phyloP scores from a whole-genome alignment of 1,139 yeast species.

The Zygosaccharomyces pseudobailii region DNA sequence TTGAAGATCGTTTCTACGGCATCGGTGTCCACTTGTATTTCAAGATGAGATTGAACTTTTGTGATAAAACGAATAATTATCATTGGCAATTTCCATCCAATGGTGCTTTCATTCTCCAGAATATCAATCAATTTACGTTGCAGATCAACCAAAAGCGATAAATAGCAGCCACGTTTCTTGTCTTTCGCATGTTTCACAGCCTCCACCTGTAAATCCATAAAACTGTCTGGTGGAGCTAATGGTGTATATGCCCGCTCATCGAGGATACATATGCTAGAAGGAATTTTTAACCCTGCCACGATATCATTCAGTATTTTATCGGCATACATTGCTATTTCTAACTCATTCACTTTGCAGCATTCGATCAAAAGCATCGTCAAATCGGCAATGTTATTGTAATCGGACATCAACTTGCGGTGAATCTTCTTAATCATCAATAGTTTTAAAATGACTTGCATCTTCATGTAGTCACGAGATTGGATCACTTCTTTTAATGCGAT shows the following conservation, averaged over 20 bases:
- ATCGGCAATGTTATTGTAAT: constrained; percentile 48
- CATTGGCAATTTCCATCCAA: constrained; percentile 69
- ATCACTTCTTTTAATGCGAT: constrained; percentile 50
- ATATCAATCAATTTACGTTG: constrained; percentile 41
- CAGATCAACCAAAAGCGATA: constrained; percentile 41
- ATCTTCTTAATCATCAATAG: constrained; percentile 51
- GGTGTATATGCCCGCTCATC: constrained; percentile 39
- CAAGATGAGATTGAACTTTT: constrained; percentile 52
- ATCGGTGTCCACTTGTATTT: constrained; percentile 43
- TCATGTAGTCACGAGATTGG: constrained; percentile 49
- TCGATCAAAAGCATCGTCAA: constrained; percentile 47
- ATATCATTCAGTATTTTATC: constrained; percentile 48
- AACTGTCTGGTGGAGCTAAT: constrained; percentile 62
- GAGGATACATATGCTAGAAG: constrained; percentile 56
- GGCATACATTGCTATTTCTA: constrained; percentile 49
- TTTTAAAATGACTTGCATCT: constrained; percentile 64
- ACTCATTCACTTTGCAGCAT: constrained; percentile 58
- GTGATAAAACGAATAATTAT: constrained; percentile 53
- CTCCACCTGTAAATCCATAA: constrained; percentile 51
- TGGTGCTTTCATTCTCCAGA: constrained; percentile 31
- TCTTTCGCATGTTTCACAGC: constrained; percentile 58
- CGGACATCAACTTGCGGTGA: constrained; percentile 52
- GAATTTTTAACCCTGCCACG: constrained; percentile 47
- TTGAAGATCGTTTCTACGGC: constrained; percentile 47
- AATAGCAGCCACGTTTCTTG: constrained; percentile 44